Percentiles rank a stretch among this genome's conserved stretches.
Evolutionary conservation across 352 stramenopile species (phyloP).

Genomic region (Phytophthora hibernalis): DNA sequence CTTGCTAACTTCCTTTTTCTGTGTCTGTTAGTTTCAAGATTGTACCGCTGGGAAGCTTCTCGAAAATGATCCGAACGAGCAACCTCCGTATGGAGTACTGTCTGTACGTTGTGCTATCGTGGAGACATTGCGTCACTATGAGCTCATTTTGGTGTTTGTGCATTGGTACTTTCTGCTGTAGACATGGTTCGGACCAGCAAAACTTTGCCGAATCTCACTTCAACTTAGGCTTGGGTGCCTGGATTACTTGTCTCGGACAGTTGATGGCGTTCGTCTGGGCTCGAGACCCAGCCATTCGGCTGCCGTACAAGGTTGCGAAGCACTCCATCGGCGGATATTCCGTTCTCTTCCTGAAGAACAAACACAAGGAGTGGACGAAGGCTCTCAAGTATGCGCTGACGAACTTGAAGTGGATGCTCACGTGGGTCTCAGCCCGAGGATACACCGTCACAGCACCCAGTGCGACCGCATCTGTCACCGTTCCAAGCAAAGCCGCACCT

Average conservation of each 20-base stretch:
- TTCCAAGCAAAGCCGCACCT: slow-evolving; percentile 26
- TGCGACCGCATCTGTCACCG: not conserved
- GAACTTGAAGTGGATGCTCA: slow-evolving; percentile 88
- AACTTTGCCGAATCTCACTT: slow-evolving; percentile 88
- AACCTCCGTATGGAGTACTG: slow-evolving; percentile 85
- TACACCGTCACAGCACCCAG: slow-evolving; percentile 27
- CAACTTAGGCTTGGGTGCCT: slow-evolving; percentile 84
- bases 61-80: slow-evolving; percentile 84
- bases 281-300: slow-evolving; percentile 61
- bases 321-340: slow-evolving; percentile 75
- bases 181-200: slow-evolving; percentile 84
- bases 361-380: slow-evolving; percentile 87
- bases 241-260: slow-evolving; percentile 80
- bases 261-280: slow-evolving; percentile 64
- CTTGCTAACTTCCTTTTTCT: slow-evolving; percentile 9
- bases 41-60: slow-evolving; percentile 87
- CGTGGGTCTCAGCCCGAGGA: slow-evolving; percentile 60
- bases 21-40: slow-evolving; percentile 74
- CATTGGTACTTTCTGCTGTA: slow-evolving; percentile 43
- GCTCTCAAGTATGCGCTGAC: slow-evolving; percentile 86
- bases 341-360: slow-evolving; percentile 82
- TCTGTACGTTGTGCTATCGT: slow-evolving; percentile 56
- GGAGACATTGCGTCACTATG: slow-evolving; percentile 3
- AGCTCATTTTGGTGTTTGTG: slow-evolving; percentile 17
- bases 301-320: slow-evolving; percentile 87